phyloP scores from a whole-genome alignment of 805 yeast species.

The Saturnispora besseyi region DNA sequence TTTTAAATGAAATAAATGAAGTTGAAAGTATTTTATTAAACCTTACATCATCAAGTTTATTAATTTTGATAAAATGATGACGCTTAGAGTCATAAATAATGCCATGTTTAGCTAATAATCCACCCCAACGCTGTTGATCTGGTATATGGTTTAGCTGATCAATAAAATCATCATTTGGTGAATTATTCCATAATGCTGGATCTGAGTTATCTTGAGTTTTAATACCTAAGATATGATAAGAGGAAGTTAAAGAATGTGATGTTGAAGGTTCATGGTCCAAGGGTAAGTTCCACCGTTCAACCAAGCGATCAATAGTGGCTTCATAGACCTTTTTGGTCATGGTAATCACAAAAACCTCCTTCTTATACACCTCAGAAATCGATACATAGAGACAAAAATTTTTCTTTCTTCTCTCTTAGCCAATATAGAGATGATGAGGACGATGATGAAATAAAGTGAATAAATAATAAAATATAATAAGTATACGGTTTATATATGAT shows the following conservation, averaged over 20 bases:
- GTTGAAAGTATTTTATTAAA: slow-evolving; percentile 3
- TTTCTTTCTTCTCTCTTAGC: not conserved
- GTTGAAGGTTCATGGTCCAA: not conserved
- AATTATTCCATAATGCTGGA: not conserved
- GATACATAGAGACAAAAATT: not conserved
- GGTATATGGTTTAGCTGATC: slow-evolving; percentile 2
- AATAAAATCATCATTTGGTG: not conserved
- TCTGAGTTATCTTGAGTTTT: slow-evolving; percentile 3
- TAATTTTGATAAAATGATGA: slow-evolving; percentile 2
- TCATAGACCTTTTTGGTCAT: slow-evolving; percentile 1
- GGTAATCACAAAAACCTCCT: not conserved
- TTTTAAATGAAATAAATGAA: slow-evolving; percentile 1
- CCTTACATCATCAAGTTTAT: slow-evolving; percentile 1
- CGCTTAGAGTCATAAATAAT: not conserved
- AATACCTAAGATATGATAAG: not conserved
- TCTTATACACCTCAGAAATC: too few species aligned
- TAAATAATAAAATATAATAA: slow-evolving; percentile 2
- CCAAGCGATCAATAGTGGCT: not conserved
- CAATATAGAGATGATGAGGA: not conserved
- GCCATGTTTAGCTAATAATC: not conserved
- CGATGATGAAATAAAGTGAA: not conserved
- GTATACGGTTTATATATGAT: slow-evolving; percentile 1
- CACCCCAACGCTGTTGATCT: not conserved
- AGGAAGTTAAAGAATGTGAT: not conserved
- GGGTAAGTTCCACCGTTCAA: not conserved